Base-by-base conservation (phyloP, 306 rosid species). In the Echinosophora koreensis region DNA sequence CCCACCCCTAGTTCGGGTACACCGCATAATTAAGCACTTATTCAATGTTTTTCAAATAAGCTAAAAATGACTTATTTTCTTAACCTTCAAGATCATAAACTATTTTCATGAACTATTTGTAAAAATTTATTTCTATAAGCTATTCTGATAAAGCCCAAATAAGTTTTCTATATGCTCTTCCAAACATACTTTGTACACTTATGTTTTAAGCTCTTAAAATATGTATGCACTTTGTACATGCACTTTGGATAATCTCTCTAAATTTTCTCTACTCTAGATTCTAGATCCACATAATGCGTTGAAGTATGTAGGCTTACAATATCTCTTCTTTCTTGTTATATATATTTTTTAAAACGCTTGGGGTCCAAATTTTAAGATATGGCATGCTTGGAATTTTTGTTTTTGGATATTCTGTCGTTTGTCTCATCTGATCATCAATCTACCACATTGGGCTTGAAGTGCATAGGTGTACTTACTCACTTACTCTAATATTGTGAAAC, bases 191-290 rank as follows among this genome's bases (percentile, higher is more conserved):
- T 22, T 22, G 0, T 22, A 22, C 22, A 22, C 22, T 22, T 22
- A 22, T 22, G 22, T 22, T 22, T 22, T 22, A 22, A 22, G 22
- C 22, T 22, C 22, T 22, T 94, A 85, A 97, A 94, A 90, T 90
- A 92, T 82, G 99, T 92, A 95, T 11, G 90, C 79, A 54, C 73
- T 49, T 42, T 38, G 81, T 15, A 47, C 64, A 42, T n/a, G 69
- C 39, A 62, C 54, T 17, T 71, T 44, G 16, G 58, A 63, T 41
- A 52, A 60, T 54, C 69, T 44, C 49, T 46, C 59, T 44, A 61
- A 54, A 37, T 55, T 42, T 41, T 80, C 72, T 41, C 17, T 42
- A 12, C 63, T 51, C 27, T 39, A 10, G 66, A 52, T 71, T 51
- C 27, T 39, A 10, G 66, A 52, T 71, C 67, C 69, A 61, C 38